Evolutionary conservation across 2,329 filamentous ascomycete genomes (phyloP).

Genomic region (Shiraia bambusicola): DNA sequence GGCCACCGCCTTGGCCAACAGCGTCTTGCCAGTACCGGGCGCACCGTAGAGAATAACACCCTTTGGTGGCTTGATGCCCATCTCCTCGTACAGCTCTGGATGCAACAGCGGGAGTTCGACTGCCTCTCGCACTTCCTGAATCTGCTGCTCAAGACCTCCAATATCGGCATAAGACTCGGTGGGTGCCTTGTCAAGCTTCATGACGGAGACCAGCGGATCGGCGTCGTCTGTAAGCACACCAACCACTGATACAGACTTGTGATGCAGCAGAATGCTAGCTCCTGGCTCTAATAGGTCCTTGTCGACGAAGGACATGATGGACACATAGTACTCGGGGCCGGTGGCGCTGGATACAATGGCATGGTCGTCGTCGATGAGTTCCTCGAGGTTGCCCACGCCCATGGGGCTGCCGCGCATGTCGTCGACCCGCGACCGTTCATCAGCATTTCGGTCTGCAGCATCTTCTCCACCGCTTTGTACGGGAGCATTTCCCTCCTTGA

Average conservation of each 20-base stretch:
- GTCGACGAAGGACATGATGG: conserved; percentile 99
- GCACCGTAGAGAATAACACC: conserved; percentile 98
- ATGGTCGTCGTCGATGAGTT: conserved; percentile 99
- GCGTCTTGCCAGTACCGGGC: conserved; percentile 93
- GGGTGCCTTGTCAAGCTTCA: conserved; percentile 98
- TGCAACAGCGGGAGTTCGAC: conserved; percentile 94
- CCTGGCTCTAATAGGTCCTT: conserved; percentile 97
- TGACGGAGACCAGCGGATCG: conserved; percentile 92
- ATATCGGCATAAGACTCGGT: conserved; percentile 99
- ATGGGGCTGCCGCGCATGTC: conserved; percentile 98
- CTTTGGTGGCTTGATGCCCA: conserved; percentile 99
- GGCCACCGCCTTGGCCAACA: conserved; percentile 93
- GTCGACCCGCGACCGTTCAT: conserved; percentile 91
- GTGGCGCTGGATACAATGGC: conserved; percentile 97
- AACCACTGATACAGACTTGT: conserved; percentile 97
- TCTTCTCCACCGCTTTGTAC: conserved; percentile 66
- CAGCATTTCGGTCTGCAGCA: conserved; percentile 82
- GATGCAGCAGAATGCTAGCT: conserved; percentile 90
- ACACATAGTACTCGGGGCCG: conserved; percentile 97
- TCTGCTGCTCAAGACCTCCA: conserved; percentile 90
- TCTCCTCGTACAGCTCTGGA: conserved; percentile 97
- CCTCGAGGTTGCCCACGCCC: conserved; percentile 95
- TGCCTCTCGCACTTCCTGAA: conserved; percentile 96
- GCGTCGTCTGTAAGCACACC: conserved; percentile 95
- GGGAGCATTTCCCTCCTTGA: conserved; percentile 56